These are phyloP conservation scores for Dioszegia aurantiaca DNA, from an alignment of 768 basidiomycete species.

Conservation along the genomic window DNA sequence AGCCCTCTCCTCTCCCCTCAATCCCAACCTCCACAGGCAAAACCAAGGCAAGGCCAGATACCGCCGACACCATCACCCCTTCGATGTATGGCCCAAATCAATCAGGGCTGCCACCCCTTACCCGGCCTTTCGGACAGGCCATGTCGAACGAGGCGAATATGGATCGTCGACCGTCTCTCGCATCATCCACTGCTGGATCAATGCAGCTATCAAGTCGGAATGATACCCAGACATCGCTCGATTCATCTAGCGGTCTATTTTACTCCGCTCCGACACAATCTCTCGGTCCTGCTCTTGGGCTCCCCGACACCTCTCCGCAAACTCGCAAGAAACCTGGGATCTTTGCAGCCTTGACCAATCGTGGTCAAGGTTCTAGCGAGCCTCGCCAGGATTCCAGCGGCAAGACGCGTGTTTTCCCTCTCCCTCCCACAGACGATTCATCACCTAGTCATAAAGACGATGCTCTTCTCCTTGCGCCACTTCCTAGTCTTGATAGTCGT, in stretches of 20 bases:
- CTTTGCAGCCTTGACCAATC: no score
- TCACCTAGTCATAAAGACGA: no score
- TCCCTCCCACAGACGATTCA: no score
- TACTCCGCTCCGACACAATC: neutral
- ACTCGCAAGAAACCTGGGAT: no score
- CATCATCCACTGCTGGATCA: neutral
- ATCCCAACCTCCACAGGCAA: no score
- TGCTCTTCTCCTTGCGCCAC: neutral
- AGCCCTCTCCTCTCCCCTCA: no score
- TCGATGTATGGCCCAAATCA: neutral
- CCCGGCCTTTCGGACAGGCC: neutral
- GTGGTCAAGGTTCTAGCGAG: no score
- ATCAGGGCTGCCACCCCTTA: neutral
- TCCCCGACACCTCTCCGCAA: neutral
- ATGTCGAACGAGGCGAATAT: neutral
- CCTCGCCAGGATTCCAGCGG: neutral
- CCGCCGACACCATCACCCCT: neutral
- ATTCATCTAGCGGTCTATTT: neutral
- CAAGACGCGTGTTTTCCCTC: no score
- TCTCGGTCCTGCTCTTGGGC: neutral
- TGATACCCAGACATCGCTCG: no score
- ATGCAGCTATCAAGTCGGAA: no score
- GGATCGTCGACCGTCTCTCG: constrained; percentile 5
- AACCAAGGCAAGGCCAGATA: neutral
- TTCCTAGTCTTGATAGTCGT: no score